Evolutionary conservation across 768 basidiomycete species (phyloP), one percentile per base, ranked within the genome.

Genomic region (Rhodotorula paludigena): DNA sequence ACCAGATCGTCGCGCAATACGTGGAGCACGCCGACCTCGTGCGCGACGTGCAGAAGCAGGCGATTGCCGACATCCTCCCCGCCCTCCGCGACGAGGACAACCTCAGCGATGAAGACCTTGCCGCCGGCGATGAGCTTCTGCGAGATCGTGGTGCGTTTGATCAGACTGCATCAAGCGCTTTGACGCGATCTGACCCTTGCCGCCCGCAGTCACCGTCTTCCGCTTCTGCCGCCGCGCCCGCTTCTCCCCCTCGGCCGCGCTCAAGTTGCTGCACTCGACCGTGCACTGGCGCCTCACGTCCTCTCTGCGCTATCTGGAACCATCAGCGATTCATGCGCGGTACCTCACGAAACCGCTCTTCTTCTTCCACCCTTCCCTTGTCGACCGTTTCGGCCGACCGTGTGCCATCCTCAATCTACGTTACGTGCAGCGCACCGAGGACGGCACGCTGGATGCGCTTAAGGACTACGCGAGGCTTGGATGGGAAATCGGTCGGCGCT

Each of bases 181-280:
- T 49, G 28, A 49, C 30, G 15, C 16, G 28, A 28, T 11, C 16
- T 1, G 2, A 1, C 21, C 39, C 23, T 16, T 35, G 28, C 32
- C n/a, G n/a, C n/a, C 20, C 35, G 36, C 58, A 63, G 74, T 69
- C 18, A 69, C 74, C 33, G 57, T 75, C 11, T 75, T 75, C 55
- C 70, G 74, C 5, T 75, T 75, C 61, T 68, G 64, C 53, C 70
- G 74, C 14, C 63, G 71, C 12, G 68, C 73, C 2, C 71, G 66
- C 32, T 74, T 72, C 57, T 54, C 65, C 28, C 35, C 52, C 23
- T 25, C 63, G 23, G 30, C 53, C 16, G 60, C 73, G 1, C 53
- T 66, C 54, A 53, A 69, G 23, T 63, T 75, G 32, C 68, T 75
- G 14, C 67, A 68, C 41, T 53, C 68, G 48, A 72, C 71, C 12